A percentile compares a stretch with the other conserved stretches of the same genome.
Evolutionary conservation across 139 green algal species (phyloP).

Genomic region (Nannochloris sp.): DNA sequence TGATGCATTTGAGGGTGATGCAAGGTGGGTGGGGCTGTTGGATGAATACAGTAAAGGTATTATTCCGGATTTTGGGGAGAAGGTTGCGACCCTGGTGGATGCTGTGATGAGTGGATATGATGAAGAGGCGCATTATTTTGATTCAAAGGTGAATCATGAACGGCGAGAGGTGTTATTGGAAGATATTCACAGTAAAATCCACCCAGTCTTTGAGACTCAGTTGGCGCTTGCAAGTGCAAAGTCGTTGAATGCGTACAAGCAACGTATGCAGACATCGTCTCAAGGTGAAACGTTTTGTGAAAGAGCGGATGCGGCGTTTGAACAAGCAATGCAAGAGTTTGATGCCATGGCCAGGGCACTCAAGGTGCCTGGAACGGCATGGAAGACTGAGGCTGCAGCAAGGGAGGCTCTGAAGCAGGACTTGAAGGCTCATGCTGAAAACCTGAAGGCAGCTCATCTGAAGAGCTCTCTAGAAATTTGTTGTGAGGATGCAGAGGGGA

Average conservation of each 20-base stretch:
- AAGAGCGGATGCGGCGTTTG: constrained; percentile 6
- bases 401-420: neutral
- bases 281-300: constrained; percentile 12
- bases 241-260: constrained; percentile 31
- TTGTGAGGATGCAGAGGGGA: constrained; percentile 11
- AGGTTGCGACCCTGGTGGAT: constrained; percentile 39
- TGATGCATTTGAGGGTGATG: constrained; percentile 39
- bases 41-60: constrained; percentile 28
- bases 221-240: constrained; percentile 31
- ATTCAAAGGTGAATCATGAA: constrained; percentile 47
- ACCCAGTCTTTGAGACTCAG: constrained; percentile 42
- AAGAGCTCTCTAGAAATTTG: constrained; percentile 16
- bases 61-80: constrained; percentile 54
- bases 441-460: constrained; percentile 8
- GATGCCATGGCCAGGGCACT: constrained; percentile 14
- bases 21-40: constrained; percentile 45
- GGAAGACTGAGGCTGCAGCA: constrained; percentile 13
- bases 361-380: constrained; percentile 17
- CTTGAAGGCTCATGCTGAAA: constrained; percentile 1
- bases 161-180: constrained; percentile 55
- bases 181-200: constrained; percentile 38
- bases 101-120: constrained; percentile 55
- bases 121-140: constrained; percentile 82
- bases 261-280: neutral
- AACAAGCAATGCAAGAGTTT: constrained; percentile 26